These are phyloP conservation scores for Botryotinia globosa DNA, from an alignment of 2,329 filamentous ascomycete genomes.

Conservation along the genomic window DNA sequence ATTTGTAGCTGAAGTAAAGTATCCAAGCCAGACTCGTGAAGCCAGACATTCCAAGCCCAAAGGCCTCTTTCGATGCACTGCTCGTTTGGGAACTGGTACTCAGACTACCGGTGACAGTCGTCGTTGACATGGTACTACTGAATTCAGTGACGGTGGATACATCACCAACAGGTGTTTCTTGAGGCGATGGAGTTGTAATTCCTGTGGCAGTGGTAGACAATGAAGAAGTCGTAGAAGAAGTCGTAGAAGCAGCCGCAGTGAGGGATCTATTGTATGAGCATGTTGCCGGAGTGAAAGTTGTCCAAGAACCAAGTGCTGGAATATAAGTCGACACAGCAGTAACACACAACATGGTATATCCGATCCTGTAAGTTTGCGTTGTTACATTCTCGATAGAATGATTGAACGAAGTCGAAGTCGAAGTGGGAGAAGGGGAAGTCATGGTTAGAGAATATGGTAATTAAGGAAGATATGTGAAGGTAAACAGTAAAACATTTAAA, in stretches of 20 bases:
- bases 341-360: slow-evolving; percentile 17
- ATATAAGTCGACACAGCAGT: slow-evolving; percentile 13
- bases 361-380: background rate
- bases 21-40: slow-evolving; percentile 11
- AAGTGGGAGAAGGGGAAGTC: background rate
- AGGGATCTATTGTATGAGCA: slow-evolving; percentile 6
- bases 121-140: slow-evolving; percentile 15
- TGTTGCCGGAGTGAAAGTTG: slow-evolving; percentile 16
- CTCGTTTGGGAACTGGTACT: slow-evolving; percentile 10
- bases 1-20: slow-evolving; percentile 14
- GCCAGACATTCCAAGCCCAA: background rate
- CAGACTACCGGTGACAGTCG: slow-evolving; percentile 13
- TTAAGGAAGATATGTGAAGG: background rate
- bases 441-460: background rate
- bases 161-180: background rate
- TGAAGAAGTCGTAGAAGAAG: background rate
- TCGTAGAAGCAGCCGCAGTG: background rate
- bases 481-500: no score
- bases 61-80: background rate
- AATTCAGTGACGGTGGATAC: slow-evolving; percentile 18
- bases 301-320: slow-evolving; percentile 10
- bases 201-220: background rate
- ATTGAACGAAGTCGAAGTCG: background rate
- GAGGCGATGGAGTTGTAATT: background rate
- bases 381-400: background rate